Conservation (phyloP, 352 stramenopile genomes). For the Globisporangium nagaii region DNA sequence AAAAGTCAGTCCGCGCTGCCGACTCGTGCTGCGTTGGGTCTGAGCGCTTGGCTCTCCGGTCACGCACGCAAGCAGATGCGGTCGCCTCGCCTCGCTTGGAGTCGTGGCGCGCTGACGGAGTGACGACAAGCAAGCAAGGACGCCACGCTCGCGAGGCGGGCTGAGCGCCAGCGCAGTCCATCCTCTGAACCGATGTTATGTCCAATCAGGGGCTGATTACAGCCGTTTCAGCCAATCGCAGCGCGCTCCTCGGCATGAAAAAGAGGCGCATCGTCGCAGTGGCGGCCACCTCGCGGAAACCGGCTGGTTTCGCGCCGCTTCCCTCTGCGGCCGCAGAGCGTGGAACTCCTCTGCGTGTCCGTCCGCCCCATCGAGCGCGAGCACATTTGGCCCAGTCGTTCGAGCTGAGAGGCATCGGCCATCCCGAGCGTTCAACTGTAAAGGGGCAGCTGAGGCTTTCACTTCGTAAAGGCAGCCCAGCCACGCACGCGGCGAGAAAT, state of each 20-base stretch:
- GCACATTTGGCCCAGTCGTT: no score
- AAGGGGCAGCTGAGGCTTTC: background rate
- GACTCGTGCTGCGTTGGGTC: background rate
- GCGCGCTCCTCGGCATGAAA: background rate
- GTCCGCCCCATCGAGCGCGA: no score
- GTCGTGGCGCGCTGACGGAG: background rate
- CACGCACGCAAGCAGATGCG: no score
- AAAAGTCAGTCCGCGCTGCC: slow-evolving; percentile 4
- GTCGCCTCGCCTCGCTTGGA: no score
- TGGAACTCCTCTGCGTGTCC: no score
- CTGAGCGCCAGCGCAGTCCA: slow-evolving; percentile 1
- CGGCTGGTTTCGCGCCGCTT: slow-evolving; percentile 5
- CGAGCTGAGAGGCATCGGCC: background rate
- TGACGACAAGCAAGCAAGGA: slow-evolving; percentile 7
- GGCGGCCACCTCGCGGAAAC: slow-evolving; percentile 4
- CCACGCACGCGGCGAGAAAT: no score
- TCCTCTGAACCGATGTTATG: no score
- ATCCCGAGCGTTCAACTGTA: no score
- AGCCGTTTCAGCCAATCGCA: slow-evolving; percentile 9
- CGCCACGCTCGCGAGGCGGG: background rate
- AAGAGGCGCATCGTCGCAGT: background rate
- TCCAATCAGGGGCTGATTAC: no score
- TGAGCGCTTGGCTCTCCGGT: background rate
- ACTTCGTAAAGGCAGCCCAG: background rate
- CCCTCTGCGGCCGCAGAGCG: no score